Percentiles rank a stretch among this genome's conserved stretches.
Evolutionary conservation across 495 filamentous ascomycete species (phyloP).

Genomic region (Podospora bellae-mahoneyi): DNA sequence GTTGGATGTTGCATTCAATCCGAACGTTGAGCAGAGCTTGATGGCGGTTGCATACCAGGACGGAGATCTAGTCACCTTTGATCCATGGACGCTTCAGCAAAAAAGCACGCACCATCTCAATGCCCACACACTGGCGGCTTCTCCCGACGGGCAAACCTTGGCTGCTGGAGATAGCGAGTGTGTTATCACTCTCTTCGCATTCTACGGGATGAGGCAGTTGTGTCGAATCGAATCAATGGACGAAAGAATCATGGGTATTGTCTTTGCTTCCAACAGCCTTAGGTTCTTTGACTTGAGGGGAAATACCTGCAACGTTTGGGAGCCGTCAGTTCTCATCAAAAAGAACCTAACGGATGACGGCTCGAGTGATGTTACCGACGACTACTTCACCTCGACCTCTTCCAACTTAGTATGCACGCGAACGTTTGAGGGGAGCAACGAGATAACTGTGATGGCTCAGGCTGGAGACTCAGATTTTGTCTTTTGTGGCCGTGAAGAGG

Average conservation of each 20-base stretch:
- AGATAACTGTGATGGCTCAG: constrained; percentile 20
- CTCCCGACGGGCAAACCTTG: constrained; percentile 23
- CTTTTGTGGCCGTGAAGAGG: constrained; percentile 27
- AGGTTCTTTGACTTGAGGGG: constrained; percentile 25
- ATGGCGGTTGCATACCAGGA: constrained; percentile 28
- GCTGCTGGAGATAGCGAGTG: constrained; percentile 26
- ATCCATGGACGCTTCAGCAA: constrained; percentile 23
- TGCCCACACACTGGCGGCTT: constrained; percentile 23
- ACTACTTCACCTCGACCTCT: constrained; percentile 15
- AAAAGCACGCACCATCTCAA: constrained; percentile 18
- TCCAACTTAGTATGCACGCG: constrained; percentile 19
- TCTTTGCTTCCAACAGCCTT: constrained; percentile 24
- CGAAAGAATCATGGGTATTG: constrained; percentile 24
- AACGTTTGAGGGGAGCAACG: constrained; percentile 19
- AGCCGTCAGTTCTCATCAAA: constrained; percentile 24
- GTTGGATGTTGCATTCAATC: constrained; percentile 25
- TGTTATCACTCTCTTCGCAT: constrained; percentile 24
- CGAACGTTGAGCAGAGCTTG: constrained; percentile 22
- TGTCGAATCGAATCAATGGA: constrained; percentile 22
- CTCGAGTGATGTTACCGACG: constrained; percentile 23
- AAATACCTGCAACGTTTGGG: constrained; percentile 25
- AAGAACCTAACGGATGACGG: constrained; percentile 23
- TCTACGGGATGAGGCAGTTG: constrained; percentile 23
- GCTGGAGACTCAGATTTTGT: constrained; percentile 18
- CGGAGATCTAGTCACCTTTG: constrained; percentile 22